A percentile compares a stretch with the other conserved stretches of the same genome.
Evolutionary conservation across 148 eudicot species (phyloP).

Genomic region (Camellia japonica): DNA sequence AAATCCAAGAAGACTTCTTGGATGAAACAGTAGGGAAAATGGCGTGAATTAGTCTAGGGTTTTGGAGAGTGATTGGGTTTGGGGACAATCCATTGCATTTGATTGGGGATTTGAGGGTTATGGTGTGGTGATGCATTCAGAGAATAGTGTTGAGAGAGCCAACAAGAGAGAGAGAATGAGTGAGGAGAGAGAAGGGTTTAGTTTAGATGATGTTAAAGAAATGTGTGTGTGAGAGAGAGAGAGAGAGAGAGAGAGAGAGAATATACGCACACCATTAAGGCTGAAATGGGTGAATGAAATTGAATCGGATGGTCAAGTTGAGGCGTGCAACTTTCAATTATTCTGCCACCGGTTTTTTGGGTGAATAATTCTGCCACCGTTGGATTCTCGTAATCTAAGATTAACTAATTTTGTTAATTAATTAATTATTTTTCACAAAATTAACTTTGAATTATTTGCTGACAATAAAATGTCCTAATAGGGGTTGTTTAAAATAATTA

Average conservation of each 20-base stretch:
- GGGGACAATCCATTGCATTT: conserved; percentile 39
- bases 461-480: too few species aligned
- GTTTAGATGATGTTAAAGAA: too few species aligned
- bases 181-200: too few species aligned
- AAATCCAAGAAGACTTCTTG: conserved; percentile 9
- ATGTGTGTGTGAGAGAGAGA: not conserved
- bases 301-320: not conserved
- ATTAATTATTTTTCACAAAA: not conserved
- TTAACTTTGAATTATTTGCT: too few species aligned
- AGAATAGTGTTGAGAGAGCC: not conserved
- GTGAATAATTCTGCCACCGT: not conserved
- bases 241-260: not conserved
- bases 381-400: not conserved
- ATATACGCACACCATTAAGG: not conserved
- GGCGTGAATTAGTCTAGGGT: conserved; percentile 23
- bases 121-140: conserved; percentile 57
- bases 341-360: not conserved
- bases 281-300: conserved; percentile 1
- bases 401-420: too few species aligned
- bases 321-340: conserved; percentile 2
- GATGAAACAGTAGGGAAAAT: not conserved
- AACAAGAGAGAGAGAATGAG: not conserved
- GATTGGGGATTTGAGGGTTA: conserved; percentile 42
- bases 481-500: too few species aligned
- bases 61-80: conserved; percentile 23